Evolutionary conservation across 331 rosid species (phyloP).

Genomic region (Arachis monticola): DNA sequence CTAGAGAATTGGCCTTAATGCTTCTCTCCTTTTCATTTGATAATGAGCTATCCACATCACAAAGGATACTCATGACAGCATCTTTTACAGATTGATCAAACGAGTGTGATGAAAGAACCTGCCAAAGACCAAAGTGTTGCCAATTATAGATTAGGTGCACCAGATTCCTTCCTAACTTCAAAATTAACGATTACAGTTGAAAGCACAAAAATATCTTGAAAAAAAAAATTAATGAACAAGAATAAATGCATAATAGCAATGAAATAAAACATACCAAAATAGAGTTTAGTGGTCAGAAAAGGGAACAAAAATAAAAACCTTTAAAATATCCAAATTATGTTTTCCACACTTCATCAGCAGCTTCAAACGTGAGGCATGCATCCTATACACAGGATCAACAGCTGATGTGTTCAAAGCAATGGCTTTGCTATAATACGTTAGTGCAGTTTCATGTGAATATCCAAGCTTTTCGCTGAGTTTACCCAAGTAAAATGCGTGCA

Average conservation of each 20-base stretch:
- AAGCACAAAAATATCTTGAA: constrained; percentile 8
- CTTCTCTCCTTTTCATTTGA: constrained; percentile 45
- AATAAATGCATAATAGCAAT: constrained; percentile 21
- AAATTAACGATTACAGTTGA: not conserved
- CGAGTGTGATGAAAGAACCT: constrained; percentile 82
- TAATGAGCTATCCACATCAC: constrained; percentile 49
- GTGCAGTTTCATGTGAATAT: constrained; percentile 65
- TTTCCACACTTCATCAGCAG: constrained; percentile 68
- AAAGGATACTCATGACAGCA: constrained; percentile 56
- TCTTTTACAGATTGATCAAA: constrained; percentile 66
- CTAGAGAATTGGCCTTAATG: constrained; percentile 49
- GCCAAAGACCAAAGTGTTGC: constrained; percentile 42
- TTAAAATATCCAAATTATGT: constrained; percentile 67
- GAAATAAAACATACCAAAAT: constrained; percentile 31
- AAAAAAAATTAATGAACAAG: constrained; percentile 27
- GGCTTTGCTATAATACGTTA: constrained; percentile 84
- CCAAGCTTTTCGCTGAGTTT: constrained; percentile 95
- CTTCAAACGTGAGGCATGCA: constrained; percentile 98
- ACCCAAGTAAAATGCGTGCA: constrained; percentile 94
- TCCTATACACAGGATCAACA: constrained; percentile 95
- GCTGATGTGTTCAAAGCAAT: constrained; percentile 84
- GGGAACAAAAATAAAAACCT: constrained; percentile 53
- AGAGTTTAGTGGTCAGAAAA: constrained; percentile 30
- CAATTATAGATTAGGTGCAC: constrained; percentile 33
- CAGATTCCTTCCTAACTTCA: constrained; percentile 19